phyloP scores from a whole-genome alignment of 139 green algal species.

The Picocystis salinarum region DNA sequence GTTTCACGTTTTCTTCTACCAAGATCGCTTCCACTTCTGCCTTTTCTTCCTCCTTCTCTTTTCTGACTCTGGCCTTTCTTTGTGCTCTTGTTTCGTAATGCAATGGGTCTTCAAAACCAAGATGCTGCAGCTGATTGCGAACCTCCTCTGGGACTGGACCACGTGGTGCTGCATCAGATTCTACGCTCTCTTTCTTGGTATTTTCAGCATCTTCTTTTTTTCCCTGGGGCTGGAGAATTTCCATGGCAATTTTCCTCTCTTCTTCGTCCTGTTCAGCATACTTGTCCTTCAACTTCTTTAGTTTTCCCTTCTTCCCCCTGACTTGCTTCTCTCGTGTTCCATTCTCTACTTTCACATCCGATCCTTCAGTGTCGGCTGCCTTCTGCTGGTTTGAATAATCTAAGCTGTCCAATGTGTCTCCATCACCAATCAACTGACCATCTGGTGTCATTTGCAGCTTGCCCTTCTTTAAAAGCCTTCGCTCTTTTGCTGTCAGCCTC shows the following conservation, averaged over 20 bases:
- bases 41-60: neutral
- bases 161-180: too few species aligned
- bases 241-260: slow-evolving; percentile 3
- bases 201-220: slow-evolving; percentile 1
- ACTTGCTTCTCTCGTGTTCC: too few species aligned
- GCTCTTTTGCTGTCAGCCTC: too few species aligned
- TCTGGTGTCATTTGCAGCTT: neutral
- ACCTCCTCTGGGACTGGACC: too few species aligned
- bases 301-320: slow-evolving; percentile 53
- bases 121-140: too few species aligned
- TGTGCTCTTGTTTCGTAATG: too few species aligned
- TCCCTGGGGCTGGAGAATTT: neutral
- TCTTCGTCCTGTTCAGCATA: slow-evolving; percentile 77
- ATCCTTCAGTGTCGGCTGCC: too few species aligned
- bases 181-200: neutral
- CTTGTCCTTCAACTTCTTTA: slow-evolving; percentile 52
- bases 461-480: neutral
- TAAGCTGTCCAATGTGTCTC: too few species aligned
- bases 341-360: too few species aligned
- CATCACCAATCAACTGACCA: too few species aligned
- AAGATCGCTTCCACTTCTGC: slow-evolving; percentile 14
- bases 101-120: too few species aligned
- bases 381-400: too few species aligned
- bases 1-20: slow-evolving; percentile 16
- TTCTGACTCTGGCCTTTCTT: neutral